phyloP scores from a whole-genome alignment of 768 basidiomycete genomes.

The Favolaschia claudopus region DNA sequence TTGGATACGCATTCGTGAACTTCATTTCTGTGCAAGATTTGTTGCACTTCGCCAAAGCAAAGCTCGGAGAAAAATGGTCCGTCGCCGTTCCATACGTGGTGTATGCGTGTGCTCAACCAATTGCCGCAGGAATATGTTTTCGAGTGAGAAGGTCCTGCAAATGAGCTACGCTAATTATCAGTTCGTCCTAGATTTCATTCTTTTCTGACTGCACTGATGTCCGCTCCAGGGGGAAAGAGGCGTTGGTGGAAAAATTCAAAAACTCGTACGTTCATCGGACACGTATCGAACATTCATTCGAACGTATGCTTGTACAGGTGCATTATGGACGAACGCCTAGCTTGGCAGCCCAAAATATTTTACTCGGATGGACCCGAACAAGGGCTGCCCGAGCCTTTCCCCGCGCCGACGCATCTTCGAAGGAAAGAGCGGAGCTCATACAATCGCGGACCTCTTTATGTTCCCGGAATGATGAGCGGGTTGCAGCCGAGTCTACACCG shows the following conservation, averaged over 20 bases:
- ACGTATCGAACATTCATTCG: no score
- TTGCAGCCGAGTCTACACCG: constrained; percentile 19
- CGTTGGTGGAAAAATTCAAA: constrained; percentile 90
- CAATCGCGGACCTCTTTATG: constrained; percentile 78
- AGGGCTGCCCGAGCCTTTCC: constrained; percentile 84
- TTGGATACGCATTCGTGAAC: constrained; percentile 90
- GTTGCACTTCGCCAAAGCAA: constrained; percentile 73
- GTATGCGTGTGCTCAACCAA: constrained; percentile 2
- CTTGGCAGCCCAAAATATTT: constrained; percentile 87
- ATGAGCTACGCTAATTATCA: constrained; percentile 95
- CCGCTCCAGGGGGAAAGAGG: constrained; percentile 78
- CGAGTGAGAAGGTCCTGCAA: constrained; percentile 88
- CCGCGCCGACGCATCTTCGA: constrained; percentile 79
- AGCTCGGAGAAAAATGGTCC: constrained; percentile 84
- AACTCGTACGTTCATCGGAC: constrained; percentile 58
- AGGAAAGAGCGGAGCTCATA: constrained; percentile 85
- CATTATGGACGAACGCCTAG: constrained; percentile 87
- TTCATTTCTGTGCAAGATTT: constrained; percentile 84
- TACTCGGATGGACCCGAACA: constrained; percentile 76
- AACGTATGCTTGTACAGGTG: constrained; percentile 34
- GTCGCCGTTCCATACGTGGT: constrained; percentile 24
- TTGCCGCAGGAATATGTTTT: constrained; percentile 82
- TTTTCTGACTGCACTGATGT: constrained; percentile 3
- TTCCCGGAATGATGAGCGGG: constrained; percentile 47
- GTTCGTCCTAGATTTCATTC: constrained; percentile 52